A percentile compares a stretch with the other conserved stretches of the same genome.
phyloP scores from a whole-genome alignment of 805 yeast species.

The Metahyphopichia silvanorum region DNA sequence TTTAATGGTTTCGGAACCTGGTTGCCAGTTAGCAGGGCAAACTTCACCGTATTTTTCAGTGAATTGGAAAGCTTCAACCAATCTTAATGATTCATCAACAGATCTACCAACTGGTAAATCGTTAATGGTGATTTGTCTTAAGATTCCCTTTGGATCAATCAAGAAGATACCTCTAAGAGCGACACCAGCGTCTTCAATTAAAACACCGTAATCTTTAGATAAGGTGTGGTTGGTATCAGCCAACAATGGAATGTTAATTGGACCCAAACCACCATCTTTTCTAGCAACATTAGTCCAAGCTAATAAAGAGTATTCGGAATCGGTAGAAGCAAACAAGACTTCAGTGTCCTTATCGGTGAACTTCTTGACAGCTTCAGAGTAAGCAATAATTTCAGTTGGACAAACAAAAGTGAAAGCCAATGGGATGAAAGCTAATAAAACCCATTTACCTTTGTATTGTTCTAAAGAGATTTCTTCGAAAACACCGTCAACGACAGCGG shows the following conservation, averaged over 20 bases:
- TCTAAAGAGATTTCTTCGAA: conserved; percentile 95
- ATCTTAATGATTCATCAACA: conserved; percentile 96
- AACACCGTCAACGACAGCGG: conserved; percentile 95
- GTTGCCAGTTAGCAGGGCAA: conserved; percentile 98
- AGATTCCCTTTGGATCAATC: conserved; percentile 91
- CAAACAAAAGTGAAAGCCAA: conserved; percentile 99
- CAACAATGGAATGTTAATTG: conserved; percentile 87
- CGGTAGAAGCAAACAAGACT: conserved; percentile 95
- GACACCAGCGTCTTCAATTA: conserved; percentile 93
- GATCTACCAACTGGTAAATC: conserved; percentile 99
- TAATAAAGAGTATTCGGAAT: conserved; percentile 93
- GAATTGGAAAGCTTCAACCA: conserved; percentile 99
- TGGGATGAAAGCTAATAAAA: conserved; percentile 93
- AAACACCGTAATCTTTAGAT: conserved; percentile 95
- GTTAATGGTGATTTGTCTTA: conserved; percentile 97
- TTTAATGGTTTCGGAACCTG: conserved; percentile 80
- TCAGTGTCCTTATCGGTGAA: conserved; percentile 84
- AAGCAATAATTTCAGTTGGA: conserved; percentile 99
- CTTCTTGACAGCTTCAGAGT: conserved; percentile 91
- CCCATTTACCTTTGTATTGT: conserved; percentile 98
- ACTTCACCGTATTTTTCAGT: conserved; percentile 99
- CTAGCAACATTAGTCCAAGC: conserved; percentile 98
- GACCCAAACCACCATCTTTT: conserved; percentile 98
- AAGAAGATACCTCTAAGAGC: conserved; percentile 98
- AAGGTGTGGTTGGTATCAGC: conserved; percentile 97